Percentiles rank a stretch among this genome's conserved stretches.
These are phyloP conservation scores for Stellera chamaejasme DNA, from an alignment of 345 rosid genomes.

Conservation along the genomic window DNA sequence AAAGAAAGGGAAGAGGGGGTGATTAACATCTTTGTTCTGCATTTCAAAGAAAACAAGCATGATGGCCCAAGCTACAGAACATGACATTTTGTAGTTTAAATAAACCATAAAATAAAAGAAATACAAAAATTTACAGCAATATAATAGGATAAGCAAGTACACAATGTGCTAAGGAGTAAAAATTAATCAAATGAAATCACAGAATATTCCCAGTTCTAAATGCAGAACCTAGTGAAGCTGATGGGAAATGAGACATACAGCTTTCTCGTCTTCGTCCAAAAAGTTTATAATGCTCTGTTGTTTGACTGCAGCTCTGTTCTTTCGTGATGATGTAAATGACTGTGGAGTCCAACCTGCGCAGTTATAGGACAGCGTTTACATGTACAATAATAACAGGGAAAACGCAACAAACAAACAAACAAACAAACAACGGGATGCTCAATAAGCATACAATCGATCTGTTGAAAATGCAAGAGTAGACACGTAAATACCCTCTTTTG, in stretches of 20 bases:
- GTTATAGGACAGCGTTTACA: conserved; percentile 12
- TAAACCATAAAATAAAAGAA: no score
- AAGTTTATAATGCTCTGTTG: conserved; percentile 78
- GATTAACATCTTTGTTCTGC: no score
- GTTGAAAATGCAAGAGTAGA: not conserved
- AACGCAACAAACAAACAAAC: not conserved
- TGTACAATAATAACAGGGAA: not conserved
- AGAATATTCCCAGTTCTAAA: no score
- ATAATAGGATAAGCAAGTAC: no score
- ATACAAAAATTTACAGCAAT: no score
- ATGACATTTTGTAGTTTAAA: no score
- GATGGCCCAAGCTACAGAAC: no score
- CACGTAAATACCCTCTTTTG: conserved; percentile 65
- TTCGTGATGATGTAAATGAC: conserved; percentile 82
- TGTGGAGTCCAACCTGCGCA: conserved; percentile 90
- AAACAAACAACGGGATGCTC: not conserved
- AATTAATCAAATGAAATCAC: no score
- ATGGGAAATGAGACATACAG: conserved; percentile 35
- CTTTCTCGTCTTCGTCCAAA: conserved; percentile 87
- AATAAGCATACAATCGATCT: not conserved
- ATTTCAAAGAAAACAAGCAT: no score
- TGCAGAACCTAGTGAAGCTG: no score
- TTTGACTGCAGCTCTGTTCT: conserved; percentile 85
- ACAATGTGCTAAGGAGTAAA: no score
- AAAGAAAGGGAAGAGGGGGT: no score